Base-by-base conservation (phyloP, 202 grass and related monocot genomes). In the Setaria viridis region DNA sequence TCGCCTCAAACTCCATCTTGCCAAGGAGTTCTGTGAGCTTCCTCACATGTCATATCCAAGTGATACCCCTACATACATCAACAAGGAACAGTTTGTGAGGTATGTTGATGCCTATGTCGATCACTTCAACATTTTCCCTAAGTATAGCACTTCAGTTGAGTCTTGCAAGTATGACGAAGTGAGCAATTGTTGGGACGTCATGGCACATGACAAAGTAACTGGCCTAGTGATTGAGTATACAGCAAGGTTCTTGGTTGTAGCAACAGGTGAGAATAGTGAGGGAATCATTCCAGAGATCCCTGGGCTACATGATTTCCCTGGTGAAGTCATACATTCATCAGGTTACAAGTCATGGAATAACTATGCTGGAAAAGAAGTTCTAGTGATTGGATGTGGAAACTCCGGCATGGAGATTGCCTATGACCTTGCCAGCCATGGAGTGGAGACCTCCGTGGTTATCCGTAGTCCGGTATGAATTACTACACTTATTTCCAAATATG, bases 401-500 rank as follows among this genome's bases (percentile, higher is more conserved):
- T 97, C 95, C 7, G 95, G 95, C 20, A 95, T 95, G 93, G 95
- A 97, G 82, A 93, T 97, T 65, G 82, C 85, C 33, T 88, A 86
- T 58, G 95, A 97, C 68, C 90, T 97, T 71, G 92, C 88, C 55
- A 54, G 71, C 70, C 77, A 95, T 56, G 89, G 84, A 81, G 92
- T 88, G 30, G 67, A 78, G 3, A 90, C 95, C 74, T 91, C 92
- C 51, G 62, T 97, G 12, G 87, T 97, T 58, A 82, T 97, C 1
- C 90, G 90, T 70, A 88, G 91, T 48, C 76, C 89, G 20, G 93
- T 95, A 87, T 46, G 93, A 85, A 17, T 0, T 33, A 11, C 3
- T 47, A 48, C 20, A 7, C 10, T 12, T 20, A 59, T 42, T 72
- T 20, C 8, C 4, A 46, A 21, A 57, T 53, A 11, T 5, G 0